phyloP scores from a whole-genome alignment of 192 early-diverging fungal genomes.

The Podila epigama region DNA sequence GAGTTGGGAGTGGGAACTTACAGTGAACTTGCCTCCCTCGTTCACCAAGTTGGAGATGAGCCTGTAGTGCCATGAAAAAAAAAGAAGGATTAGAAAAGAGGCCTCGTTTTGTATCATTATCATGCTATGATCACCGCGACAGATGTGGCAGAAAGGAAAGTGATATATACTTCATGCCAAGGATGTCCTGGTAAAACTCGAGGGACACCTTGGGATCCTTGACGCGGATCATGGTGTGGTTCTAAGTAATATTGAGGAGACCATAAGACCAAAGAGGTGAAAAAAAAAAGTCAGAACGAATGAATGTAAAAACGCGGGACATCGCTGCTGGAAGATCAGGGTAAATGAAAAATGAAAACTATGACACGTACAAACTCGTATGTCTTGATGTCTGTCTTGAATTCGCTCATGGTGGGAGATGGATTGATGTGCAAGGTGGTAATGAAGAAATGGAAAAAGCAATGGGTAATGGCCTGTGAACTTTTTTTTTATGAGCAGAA shows the following conservation, averaged over 20 bases:
- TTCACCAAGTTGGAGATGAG: constrained; percentile 57
- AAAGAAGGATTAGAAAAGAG: neutral
- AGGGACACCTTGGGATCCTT: constrained; percentile 81
- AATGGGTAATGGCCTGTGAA: too few relatives aligned
- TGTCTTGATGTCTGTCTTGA: constrained; percentile 43
- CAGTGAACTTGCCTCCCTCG: constrained; percentile 55
- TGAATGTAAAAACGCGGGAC: neutral
- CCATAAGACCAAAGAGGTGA: neutral
- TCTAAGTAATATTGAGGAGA: constrained; percentile 39
- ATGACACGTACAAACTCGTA: constrained; percentile 43
- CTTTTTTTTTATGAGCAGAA: too few relatives aligned
- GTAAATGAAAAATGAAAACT: neutral
- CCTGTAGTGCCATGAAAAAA: constrained; percentile 22
- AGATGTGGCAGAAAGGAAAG: too few relatives aligned
- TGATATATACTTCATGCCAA: constrained; percentile 79
- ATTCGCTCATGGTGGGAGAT: constrained; percentile 25
- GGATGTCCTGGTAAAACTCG: constrained; percentile 75
- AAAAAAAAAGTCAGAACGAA: neutral
- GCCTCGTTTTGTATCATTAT: neutral
- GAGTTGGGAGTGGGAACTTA: neutral
- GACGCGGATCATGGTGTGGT: constrained; percentile 90
- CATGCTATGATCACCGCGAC: neutral
- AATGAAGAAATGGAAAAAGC: neutral
- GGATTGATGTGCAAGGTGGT: too few relatives aligned
- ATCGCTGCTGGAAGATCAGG: neutral